These are phyloP conservation scores for Anthostomella pinea DNA, from an alignment of 2,329 filamentous ascomycete species.

Conservation along the genomic window DNA sequence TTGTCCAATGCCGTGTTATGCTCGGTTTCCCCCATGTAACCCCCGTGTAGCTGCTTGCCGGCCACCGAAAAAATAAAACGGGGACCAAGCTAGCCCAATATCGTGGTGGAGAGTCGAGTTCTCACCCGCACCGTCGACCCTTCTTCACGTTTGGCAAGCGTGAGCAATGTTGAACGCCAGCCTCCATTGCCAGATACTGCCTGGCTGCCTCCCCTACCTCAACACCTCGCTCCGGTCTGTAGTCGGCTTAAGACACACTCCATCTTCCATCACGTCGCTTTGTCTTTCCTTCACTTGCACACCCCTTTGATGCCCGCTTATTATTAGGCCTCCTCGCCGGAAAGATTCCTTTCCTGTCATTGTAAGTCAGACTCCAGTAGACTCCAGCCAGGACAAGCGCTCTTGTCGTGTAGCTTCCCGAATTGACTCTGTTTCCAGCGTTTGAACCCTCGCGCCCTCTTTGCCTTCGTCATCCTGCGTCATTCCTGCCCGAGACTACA, in stretches of 20 bases:
- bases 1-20: slow-evolving; percentile 16
- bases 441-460: slow-evolving; percentile 18
- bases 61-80: slow-evolving; percentile 16
- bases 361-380: slow-evolving; percentile 26
- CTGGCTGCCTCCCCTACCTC: too few species aligned
- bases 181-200: too few species aligned
- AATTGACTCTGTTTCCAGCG: slow-evolving; percentile 23
- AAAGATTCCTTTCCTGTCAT: slow-evolving; percentile 27
- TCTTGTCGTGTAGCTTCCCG: slow-evolving; percentile 16
- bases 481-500: slow-evolving; percentile 7
- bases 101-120: too few species aligned
- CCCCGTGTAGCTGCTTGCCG: too few species aligned
- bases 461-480: slow-evolving; percentile 9
- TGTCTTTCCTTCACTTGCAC: slow-evolving; percentile 9
- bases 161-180: too few species aligned
- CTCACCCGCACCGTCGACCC: too few species aligned
- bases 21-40: slow-evolving; percentile 25
- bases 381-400: slow-evolving; percentile 7
- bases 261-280: too few species aligned
- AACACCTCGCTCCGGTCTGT: too few species aligned
- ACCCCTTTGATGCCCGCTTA: slow-evolving; percentile 10
- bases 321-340: slow-evolving; percentile 10
- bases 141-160: too few species aligned
- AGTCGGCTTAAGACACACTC: too few species aligned
- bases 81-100: too few species aligned